phyloP scores from a whole-genome alignment of 495 filamentous ascomycete species.

The Astrothelium subdiscretum region DNA sequence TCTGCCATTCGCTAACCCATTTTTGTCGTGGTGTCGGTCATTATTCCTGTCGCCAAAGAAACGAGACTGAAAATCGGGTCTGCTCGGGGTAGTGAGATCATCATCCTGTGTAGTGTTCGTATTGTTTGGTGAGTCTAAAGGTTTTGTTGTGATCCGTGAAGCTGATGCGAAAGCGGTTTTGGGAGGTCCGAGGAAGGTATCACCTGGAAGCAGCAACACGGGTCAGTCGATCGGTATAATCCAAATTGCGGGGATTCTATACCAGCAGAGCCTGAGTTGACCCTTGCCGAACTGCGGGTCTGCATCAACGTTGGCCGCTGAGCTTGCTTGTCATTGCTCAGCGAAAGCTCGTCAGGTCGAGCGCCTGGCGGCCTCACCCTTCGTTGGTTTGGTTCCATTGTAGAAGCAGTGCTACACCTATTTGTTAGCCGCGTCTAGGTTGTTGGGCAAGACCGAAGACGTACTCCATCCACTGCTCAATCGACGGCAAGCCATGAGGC shows the following conservation, averaged over 20 bases:
- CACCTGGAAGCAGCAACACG: slow-evolving; percentile 33
- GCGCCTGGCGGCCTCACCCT: slow-evolving; percentile 4
- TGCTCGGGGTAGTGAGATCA: background rate
- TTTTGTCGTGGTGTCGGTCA: slow-evolving; percentile 26
- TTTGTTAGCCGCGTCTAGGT: slow-evolving; percentile 19
- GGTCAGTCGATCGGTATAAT: slow-evolving; percentile 12
- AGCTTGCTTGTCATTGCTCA: background rate
- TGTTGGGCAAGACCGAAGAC: slow-evolving; percentile 22
- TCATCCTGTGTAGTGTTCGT: slow-evolving; percentile 15
- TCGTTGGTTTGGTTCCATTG: slow-evolving; percentile 3
- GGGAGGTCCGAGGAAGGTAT: slow-evolving; percentile 81
- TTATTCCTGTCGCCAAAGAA: slow-evolving; percentile 10
- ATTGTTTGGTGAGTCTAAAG: slow-evolving; percentile 12
- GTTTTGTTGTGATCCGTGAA: slow-evolving; percentile 30
- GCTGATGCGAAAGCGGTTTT: slow-evolving; percentile 79
- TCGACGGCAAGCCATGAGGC: slow-evolving; percentile 67
- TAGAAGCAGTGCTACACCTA: slow-evolving; percentile 8
- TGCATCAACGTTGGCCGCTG: background rate
- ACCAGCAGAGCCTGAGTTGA: slow-evolving; percentile 3
- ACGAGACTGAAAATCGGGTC: background rate
- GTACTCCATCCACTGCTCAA: slow-evolving; percentile 98
- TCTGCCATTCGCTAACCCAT: slow-evolving; percentile 30
- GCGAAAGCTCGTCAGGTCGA: background rate
- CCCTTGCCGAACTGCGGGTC: slow-evolving; percentile 15
- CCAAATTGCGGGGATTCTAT: slow-evolving; percentile 2